A percentile compares a stretch with the other conserved stretches of the same genome.
Conservation (phyloP, 768 basidiomycete species). For the Lactifluus volemus region DNA sequence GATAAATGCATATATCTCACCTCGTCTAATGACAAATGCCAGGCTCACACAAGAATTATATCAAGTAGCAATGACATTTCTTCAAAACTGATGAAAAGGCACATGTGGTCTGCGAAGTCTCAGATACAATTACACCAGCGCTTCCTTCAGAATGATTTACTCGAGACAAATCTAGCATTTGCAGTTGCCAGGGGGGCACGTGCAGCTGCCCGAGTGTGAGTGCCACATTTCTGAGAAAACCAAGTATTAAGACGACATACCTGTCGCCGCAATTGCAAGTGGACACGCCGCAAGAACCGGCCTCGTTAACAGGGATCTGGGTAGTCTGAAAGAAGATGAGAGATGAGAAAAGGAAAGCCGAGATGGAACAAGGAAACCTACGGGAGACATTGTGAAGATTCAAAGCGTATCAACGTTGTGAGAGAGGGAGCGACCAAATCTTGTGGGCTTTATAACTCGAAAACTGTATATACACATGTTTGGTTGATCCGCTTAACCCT, state of each 20-base stretch:
- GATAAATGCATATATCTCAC: background rate
- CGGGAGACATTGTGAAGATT: background rate
- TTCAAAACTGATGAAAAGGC: background rate
- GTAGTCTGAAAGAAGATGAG: background rate
- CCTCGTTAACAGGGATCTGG: constrained; percentile 32
- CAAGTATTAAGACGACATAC: constrained; percentile 26
- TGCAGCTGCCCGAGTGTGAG: constrained; percentile 34
- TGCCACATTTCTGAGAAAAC: no score
- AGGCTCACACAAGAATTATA: background rate
- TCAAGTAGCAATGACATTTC: background rate
- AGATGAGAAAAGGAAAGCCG: background rate
- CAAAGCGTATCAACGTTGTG: background rate
- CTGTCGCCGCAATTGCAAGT: constrained; percentile 44
- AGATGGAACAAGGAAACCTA: background rate
- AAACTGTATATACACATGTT: background rate
- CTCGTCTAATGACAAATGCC: background rate
- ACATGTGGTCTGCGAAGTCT: background rate
- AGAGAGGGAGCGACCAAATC: background rate
- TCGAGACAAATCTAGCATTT: constrained; percentile 40
- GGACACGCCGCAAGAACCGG: constrained; percentile 11
- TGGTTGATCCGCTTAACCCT: background rate
- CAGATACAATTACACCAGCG: background rate
- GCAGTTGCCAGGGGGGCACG: constrained; percentile 54
- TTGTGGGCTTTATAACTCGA: background rate
- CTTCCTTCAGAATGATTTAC: background rate